Base-by-base conservation (phyloP, 2,329 filamentous ascomycete genomes). In the Sporothrix brasiliensis region DNA sequence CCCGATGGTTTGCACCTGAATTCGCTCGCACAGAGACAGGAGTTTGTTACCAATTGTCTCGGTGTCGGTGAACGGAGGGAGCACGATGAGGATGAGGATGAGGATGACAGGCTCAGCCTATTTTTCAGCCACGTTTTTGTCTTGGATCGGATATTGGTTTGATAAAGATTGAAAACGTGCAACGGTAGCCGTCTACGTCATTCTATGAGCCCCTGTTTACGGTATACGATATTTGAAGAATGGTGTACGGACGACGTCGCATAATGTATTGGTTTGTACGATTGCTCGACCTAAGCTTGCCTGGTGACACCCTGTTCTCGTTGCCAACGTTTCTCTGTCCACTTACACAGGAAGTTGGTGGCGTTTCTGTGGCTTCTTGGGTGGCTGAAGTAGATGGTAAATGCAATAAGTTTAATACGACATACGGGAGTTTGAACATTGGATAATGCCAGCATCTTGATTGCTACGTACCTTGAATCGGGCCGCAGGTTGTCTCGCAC, bases 71-170 rank as follows among this genome's bases (percentile, higher is more conserved):
- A 63, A 47, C 6, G 13, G 39, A 44, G 39, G 39, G 13, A 47
- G 61, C 14, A 34, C 24, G 61, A 34, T 14, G 44, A 50, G 16
- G 13, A 47, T 34, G 34, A 34, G 27, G 27, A 30, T 30, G n/a
- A 24, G 58, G 41, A 44, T 16, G 41, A 47, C 44, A 7, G 16
- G 7, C 44, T 44, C 30, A 34, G 24, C 44, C 61, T 21, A 27
- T 52, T 39, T 14, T n/a, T n/a, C 16, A 50, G 44, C 41, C 61
- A 50, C 27, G 10, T 50, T 56, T 50, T 56, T 65, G 61, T 65
- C 61, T 65, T 27, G 44, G 44, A n/a, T 11, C 24, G 19, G 44
- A 39, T 53, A 66, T 66, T 66, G 19, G 63, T 34, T 50, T 52
- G 63, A 24, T 39, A 53, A 14, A 52, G 10, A 65, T 24, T 21